These are phyloP conservation scores for Cafeteria roenbergensis DNA, from an alignment of 108 stramenopile species.

Conservation along the genomic window DNA sequence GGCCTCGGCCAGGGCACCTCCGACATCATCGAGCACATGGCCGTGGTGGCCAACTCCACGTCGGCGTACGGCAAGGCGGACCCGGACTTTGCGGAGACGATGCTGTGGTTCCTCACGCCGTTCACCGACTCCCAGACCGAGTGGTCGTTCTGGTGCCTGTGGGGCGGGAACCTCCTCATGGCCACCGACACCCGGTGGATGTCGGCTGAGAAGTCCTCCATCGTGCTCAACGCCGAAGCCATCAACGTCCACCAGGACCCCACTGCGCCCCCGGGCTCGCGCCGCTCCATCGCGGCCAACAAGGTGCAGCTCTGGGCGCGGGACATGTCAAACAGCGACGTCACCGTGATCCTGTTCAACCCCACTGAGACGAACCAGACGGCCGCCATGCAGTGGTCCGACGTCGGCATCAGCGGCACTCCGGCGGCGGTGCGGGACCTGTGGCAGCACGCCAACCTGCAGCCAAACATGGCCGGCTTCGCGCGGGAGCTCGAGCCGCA, in stretches of 20 bases:
- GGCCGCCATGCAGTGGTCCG: too few relatives aligned
- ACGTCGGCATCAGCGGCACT: too few relatives aligned
- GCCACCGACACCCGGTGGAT: background rate
- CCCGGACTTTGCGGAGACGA: background rate
- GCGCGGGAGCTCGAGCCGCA: too few relatives aligned
- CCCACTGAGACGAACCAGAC: too few relatives aligned
- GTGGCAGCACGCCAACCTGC: too few relatives aligned
- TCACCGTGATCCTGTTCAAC: background rate
- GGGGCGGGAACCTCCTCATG: background rate
- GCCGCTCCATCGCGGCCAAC: background rate
- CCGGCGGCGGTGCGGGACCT: too few relatives aligned
- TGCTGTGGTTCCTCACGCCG: background rate
- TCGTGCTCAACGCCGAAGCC: background rate
- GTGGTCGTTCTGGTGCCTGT: background rate
- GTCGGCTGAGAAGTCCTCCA: background rate
- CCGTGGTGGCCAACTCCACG: background rate
- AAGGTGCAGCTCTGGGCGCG: background rate
- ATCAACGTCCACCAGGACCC: background rate
- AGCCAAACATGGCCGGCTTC: too few relatives aligned
- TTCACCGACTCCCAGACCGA: background rate
- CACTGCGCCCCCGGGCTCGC: too few relatives aligned
- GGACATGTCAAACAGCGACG: background rate
- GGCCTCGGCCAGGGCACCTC: background rate
- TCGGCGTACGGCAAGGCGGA: background rate
- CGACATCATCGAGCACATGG: slow-evolving; percentile 1